Conservation (phyloP, 768 basidiomycete species). For the Candolleomyces aberdarensis region DNA sequence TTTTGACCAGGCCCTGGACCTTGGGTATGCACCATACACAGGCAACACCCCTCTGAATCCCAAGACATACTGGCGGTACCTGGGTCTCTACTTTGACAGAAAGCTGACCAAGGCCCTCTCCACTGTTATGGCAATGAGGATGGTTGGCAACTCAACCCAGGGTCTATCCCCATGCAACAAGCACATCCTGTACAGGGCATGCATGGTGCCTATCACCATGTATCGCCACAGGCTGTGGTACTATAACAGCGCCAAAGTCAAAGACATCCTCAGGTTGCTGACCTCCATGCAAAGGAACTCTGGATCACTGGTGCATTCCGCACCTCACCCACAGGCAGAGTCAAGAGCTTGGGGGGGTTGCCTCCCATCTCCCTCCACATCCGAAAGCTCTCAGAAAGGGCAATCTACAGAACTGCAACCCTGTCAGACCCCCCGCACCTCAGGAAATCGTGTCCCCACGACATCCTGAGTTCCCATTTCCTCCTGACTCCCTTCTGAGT, state of each 20-base stretch:
- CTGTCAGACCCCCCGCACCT: too few relatives aligned
- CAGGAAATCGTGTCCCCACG: too few relatives aligned
- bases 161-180: neutral
- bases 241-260: neutral
- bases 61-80: conserved; percentile 1
- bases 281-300: neutral
- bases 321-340: too few relatives aligned
- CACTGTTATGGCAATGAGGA: neutral
- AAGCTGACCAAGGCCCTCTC: neutral
- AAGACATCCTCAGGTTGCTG: neutral
- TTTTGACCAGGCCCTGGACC: neutral
- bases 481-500: too few relatives aligned
- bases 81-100: too few relatives aligned
- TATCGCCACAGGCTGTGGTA: too few relatives aligned
- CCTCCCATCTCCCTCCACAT: neutral
- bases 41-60: neutral
- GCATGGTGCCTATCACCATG: too few relatives aligned
- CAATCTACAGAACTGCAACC: too few relatives aligned
- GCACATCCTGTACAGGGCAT: too few relatives aligned
- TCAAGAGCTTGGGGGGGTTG: neutral
- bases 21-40: neutral
- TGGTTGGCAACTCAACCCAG: too few relatives aligned
- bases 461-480: too few relatives aligned
- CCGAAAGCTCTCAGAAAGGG: neutral
- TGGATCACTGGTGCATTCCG: conserved; percentile 2